A percentile compares a stretch with the other conserved stretches of the same genome.
Evolutionary conservation across 2,329 filamentous ascomycete genomes (phyloP).

Genomic region (Phyllosticta paracitricarpa): DNA sequence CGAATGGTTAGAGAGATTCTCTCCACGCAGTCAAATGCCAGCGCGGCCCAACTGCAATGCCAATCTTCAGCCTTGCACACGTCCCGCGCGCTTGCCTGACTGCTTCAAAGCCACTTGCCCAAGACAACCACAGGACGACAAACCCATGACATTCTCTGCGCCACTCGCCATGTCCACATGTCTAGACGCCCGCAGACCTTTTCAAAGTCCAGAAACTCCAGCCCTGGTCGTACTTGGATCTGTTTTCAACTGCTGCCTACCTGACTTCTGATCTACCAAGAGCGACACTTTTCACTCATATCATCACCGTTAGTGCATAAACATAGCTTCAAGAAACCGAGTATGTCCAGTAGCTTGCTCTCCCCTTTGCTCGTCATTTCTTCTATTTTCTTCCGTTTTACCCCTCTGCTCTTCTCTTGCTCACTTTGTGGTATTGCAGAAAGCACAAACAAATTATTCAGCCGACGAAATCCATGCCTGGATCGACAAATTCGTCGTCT

Average conservation of each 20-base stretch:
- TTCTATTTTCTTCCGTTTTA: no score
- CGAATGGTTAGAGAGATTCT: background rate
- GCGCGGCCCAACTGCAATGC: background rate
- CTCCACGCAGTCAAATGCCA: background rate
- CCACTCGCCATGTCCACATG: background rate
- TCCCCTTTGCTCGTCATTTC: no score
- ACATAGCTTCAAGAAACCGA: no score
- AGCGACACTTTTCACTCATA: no score
- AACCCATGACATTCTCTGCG: background rate
- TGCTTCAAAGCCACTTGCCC: background rate
- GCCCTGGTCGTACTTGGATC: no score
- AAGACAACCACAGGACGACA: background rate
- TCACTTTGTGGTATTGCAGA: background rate
- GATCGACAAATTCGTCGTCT: constrained; percentile 9
- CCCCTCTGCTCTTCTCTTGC: no score
- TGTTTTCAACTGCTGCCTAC: no score
- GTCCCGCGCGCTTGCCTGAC: background rate
- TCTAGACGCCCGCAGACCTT: background rate
- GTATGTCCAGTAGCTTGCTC: no score
- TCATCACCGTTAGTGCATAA: no score
- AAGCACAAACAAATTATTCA: background rate
- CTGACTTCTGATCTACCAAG: no score
- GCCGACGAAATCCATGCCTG: background rate
- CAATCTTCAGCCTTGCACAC: background rate
- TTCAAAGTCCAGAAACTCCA: no score